These are phyloP conservation scores for Pseudonectria buxi DNA, from an alignment of 2,329 filamentous ascomycete genomes.

Conservation along the genomic window DNA sequence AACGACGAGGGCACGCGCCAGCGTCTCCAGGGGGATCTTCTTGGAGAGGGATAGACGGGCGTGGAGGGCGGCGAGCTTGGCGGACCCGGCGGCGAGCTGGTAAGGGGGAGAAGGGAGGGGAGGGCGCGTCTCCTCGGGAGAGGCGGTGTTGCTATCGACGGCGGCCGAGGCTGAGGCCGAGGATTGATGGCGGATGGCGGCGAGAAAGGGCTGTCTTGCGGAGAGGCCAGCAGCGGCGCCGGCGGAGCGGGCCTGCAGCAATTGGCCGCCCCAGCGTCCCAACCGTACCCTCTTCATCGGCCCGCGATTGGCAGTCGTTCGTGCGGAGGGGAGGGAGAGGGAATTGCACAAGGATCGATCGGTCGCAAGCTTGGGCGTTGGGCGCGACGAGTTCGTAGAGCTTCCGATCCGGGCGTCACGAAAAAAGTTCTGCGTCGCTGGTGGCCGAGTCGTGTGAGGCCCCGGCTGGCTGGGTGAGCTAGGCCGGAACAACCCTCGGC, in stretches of 20 bases:
- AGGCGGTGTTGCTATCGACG: constrained; percentile 14
- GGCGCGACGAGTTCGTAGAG: constrained; percentile 8
- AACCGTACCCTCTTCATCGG: constrained; percentile 38
- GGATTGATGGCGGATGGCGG: constrained; percentile 5
- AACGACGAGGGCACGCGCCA: constrained; percentile 81
- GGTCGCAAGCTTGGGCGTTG: constrained; percentile 9
- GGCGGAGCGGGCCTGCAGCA: constrained; percentile 30
- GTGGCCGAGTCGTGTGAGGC: constrained; percentile 29
- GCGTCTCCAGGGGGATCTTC: constrained; percentile 75
- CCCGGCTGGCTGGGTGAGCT: constrained; percentile 8
- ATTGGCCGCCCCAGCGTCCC: constrained; percentile 35
- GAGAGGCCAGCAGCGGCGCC: constrained; percentile 13
- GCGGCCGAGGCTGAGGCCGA: constrained; percentile 27
- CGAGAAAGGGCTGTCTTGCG: constrained; percentile 20
- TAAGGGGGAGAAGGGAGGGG: constrained; percentile 65
- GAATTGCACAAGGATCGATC: constrained; percentile 2
- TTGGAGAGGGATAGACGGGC: constrained; percentile 77
- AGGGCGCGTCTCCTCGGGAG: constrained; percentile 15
- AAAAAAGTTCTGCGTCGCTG: constrained; percentile 31
- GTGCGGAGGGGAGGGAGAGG: background rate
- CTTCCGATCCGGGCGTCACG: constrained; percentile 11
- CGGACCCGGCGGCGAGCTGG: constrained; percentile 60
- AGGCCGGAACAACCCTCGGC: constrained; percentile 19
- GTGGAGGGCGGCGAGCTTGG: constrained; percentile 88
- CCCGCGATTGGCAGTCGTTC: constrained; percentile 6